These are phyloP conservation scores for Lactarius trivialis DNA, from an alignment of 768 basidiomycete genomes.

Conservation along the genomic window DNA sequence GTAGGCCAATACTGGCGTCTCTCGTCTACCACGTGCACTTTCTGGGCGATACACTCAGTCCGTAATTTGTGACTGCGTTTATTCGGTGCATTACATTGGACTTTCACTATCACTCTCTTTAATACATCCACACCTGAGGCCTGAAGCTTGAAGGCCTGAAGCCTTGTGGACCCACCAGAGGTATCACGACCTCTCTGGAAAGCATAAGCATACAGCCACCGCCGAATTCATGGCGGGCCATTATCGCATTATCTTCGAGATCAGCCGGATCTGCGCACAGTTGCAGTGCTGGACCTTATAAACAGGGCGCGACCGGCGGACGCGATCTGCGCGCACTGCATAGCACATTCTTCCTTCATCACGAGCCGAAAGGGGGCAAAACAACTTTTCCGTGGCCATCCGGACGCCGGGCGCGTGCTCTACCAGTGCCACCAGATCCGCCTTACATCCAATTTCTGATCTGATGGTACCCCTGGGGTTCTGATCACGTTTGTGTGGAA, in stretches of 20 bases:
- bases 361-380: not conserved
- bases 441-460: not conserved
- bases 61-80: not conserved
- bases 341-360: not conserved
- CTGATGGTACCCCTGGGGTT: not conserved
- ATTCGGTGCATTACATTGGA: not conserved
- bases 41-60: not conserved
- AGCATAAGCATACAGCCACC: not conserved
- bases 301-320: too few relatives aligned
- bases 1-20: not conserved
- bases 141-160: too few relatives aligned
- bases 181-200: not conserved
- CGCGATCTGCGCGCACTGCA: not conserved
- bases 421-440: not conserved
- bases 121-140: too few relatives aligned
- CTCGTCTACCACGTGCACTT: too few relatives aligned
- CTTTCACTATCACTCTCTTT: not conserved
- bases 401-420: not conserved
- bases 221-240: not conserved
- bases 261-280: too few relatives aligned
- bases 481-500: not conserved
- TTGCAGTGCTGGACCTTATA: not conserved
- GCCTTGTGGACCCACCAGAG: not conserved
- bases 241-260: not conserved
- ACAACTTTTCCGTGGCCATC: not conserved